Evolutionary conservation across 495 filamentous ascomycete genomes (phyloP).

Genomic region (Pseudoneurospora amorphoporcata): DNA sequence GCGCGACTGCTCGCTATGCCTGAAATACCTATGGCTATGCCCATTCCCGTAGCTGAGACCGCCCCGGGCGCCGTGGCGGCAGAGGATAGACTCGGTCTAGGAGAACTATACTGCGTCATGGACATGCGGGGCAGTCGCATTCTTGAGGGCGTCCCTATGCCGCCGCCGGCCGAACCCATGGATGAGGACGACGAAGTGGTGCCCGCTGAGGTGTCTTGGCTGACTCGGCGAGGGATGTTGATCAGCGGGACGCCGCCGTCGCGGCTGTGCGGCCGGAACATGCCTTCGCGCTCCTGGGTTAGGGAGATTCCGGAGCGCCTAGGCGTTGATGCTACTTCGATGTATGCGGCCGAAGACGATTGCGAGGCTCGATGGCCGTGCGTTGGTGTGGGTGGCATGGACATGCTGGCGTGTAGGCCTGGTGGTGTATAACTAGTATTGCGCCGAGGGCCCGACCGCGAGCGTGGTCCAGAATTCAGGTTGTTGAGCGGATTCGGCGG

Average conservation of each 20-base stretch:
- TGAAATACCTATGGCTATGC: background rate
- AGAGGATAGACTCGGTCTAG: constrained; percentile 22
- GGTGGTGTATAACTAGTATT: constrained; percentile 42
- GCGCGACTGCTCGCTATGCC: background rate
- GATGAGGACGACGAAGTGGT: constrained; percentile 2
- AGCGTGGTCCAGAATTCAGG: constrained; percentile 19
- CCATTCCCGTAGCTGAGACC: background rate
- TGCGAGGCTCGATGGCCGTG: constrained; percentile 29
- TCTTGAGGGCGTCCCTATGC: constrained; percentile 8
- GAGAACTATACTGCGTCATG: constrained; percentile 12
- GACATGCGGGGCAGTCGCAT: constrained; percentile 30
- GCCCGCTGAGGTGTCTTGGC: constrained; percentile 15
- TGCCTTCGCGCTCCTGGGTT: constrained; percentile 29
- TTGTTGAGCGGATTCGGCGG: constrained; percentile 1
- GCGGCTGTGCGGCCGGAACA: constrained; percentile 37
- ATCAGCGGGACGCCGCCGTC: constrained; percentile 30
- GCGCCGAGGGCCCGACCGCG: constrained; percentile 30
- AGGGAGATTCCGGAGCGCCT: constrained; percentile 29
- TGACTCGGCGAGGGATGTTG: constrained; percentile 31
- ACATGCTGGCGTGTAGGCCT: constrained; percentile 31
- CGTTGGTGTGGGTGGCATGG: constrained; percentile 40
- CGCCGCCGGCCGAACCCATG: constrained; percentile 5
- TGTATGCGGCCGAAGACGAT: constrained; percentile 24
- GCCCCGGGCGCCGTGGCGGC: constrained; percentile 9
- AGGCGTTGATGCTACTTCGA: constrained; percentile 37